A percentile compares a stretch with the other conserved stretches of the same genome.
phyloP scores from a whole-genome alignment of 805 yeast species.

The Sugiyamaella americana region DNA sequence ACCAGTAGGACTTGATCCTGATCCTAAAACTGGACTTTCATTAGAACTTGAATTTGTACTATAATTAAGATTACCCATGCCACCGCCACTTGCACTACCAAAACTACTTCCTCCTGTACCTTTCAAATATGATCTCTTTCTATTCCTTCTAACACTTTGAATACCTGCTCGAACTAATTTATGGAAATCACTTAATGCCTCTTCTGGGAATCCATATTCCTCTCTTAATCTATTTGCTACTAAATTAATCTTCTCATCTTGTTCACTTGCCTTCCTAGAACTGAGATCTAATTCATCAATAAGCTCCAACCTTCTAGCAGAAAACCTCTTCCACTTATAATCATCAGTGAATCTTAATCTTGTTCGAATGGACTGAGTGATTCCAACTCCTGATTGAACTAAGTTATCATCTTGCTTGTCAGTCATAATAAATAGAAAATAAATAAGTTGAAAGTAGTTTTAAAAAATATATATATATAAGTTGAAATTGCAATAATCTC shows the following conservation, averaged over 20 bases:
- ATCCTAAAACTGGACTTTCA: no score
- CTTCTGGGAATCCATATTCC: conserved; percentile 67
- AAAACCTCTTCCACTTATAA: conserved; percentile 78
- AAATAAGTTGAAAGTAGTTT: no score
- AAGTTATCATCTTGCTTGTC: background rate
- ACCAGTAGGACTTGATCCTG: no score
- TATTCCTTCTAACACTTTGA: conserved; percentile 84
- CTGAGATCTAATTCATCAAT: conserved; percentile 67
- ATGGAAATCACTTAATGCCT: conserved; percentile 67
- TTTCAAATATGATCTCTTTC: conserved; percentile 31
- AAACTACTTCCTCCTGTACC: no score
- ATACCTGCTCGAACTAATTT: conserved; percentile 88
- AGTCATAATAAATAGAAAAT: no score
- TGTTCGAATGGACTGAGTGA: conserved; percentile 52
- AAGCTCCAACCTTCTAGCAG: conserved; percentile 82
- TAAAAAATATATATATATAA: no score
- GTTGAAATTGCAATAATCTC: no score
- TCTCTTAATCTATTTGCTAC: conserved; percentile 72
- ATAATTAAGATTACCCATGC: no score
- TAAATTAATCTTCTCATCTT: conserved; percentile 69
- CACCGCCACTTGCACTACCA: no score
- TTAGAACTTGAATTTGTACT: no score
- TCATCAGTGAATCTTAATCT: conserved; percentile 76
- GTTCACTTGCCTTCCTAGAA: conserved; percentile 82
- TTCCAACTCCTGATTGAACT: conserved; percentile 30